These are phyloP conservation scores for Metschnikowia peoriensis DNA, from an alignment of 805 yeast species.

Conservation along the genomic window DNA sequence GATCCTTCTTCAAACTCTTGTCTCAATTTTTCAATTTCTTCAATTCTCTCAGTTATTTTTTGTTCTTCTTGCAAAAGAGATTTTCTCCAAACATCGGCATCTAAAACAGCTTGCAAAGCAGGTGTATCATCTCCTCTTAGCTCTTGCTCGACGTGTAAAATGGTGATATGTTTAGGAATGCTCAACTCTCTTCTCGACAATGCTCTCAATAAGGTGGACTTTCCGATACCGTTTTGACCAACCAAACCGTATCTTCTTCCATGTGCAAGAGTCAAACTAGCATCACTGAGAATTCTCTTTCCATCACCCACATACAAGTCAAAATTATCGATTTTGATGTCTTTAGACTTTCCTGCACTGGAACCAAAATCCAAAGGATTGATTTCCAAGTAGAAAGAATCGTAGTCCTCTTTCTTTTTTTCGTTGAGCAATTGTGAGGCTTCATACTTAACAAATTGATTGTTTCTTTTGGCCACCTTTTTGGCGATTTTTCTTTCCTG, in stretches of 20 bases:
- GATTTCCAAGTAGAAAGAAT: slow-evolving; percentile 90
- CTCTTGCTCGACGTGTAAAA: slow-evolving; percentile 97
- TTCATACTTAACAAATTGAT: slow-evolving; percentile 82
- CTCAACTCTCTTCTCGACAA: slow-evolving; percentile 89
- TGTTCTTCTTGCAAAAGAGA: slow-evolving; percentile 74
- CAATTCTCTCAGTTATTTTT: slow-evolving; percentile 69
- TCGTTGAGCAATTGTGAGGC: slow-evolving; percentile 86
- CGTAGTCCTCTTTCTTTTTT: slow-evolving; percentile 72
- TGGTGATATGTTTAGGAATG: slow-evolving; percentile 92
- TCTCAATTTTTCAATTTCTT: slow-evolving; percentile 69
- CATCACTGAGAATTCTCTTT: slow-evolving; percentile 84
- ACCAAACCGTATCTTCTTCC: slow-evolving; percentile 97
- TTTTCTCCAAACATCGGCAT: slow-evolving; percentile 99
- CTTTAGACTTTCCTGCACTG: slow-evolving; percentile 93
- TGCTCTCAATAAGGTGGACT: slow-evolving; percentile 89
- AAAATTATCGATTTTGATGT: slow-evolving; percentile 87
- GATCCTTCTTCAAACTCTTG: slow-evolving; percentile 69
- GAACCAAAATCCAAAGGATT: slow-evolving; percentile 88
- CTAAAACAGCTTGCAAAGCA: slow-evolving; percentile 93
- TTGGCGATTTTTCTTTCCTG: slow-evolving; percentile 97
- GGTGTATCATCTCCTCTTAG: slow-evolving; percentile 87
- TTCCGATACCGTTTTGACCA: slow-evolving; percentile 99
- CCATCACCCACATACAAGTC: slow-evolving; percentile 97
- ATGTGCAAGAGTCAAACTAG: slow-evolving; percentile 80
- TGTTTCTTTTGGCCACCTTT: slow-evolving; percentile 88